These are phyloP conservation scores for Boletus mariae DNA, from an alignment of 1,284 basidiomycete genomes.

Conservation along the genomic window DNA sequence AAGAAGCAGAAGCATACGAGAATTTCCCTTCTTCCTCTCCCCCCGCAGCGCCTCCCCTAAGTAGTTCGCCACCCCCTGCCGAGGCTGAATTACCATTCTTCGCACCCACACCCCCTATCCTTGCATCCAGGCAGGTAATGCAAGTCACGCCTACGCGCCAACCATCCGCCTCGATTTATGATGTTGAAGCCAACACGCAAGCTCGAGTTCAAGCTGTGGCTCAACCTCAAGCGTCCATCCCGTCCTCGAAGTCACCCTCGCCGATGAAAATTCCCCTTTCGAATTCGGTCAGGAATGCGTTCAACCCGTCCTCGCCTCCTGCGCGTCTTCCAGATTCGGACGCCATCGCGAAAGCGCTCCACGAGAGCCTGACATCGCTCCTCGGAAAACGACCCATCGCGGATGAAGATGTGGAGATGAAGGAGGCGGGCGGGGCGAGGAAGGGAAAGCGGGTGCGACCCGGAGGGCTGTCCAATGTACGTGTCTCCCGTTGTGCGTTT, in stretches of 20 bases:
- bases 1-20: background rate
- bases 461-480: slow-evolving; percentile 42
- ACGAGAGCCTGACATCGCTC: slow-evolving; percentile 61
- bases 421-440: slow-evolving; percentile 14
- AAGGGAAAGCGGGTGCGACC: slow-evolving; percentile 43
- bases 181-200: slow-evolving; percentile 5
- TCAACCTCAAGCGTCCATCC: background rate
- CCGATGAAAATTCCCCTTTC: slow-evolving; percentile 46
- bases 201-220: slow-evolving; percentile 35
- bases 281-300: slow-evolving; percentile 17
- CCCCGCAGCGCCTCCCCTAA: slow-evolving; percentile 23
- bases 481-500: slow-evolving; percentile 7
- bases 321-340: slow-evolving; percentile 23
- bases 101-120: background rate
- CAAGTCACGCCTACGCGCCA: background rate
- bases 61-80: slow-evolving; percentile 25
- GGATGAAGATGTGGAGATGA: slow-evolving; percentile 35
- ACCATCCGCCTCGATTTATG: background rate
- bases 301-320: slow-evolving; percentile 20
- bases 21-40: slow-evolving; percentile 13
- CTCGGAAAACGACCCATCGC: slow-evolving; percentile 58
- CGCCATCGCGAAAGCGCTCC: slow-evolving; percentile 39
- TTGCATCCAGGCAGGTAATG: background rate
- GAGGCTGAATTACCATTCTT: slow-evolving; percentile 5
- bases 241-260: slow-evolving; percentile 60